These are phyloP conservation scores for Phytopythium delawarense DNA, from an alignment of 352 stramenopile species.

Conservation along the genomic window DNA sequence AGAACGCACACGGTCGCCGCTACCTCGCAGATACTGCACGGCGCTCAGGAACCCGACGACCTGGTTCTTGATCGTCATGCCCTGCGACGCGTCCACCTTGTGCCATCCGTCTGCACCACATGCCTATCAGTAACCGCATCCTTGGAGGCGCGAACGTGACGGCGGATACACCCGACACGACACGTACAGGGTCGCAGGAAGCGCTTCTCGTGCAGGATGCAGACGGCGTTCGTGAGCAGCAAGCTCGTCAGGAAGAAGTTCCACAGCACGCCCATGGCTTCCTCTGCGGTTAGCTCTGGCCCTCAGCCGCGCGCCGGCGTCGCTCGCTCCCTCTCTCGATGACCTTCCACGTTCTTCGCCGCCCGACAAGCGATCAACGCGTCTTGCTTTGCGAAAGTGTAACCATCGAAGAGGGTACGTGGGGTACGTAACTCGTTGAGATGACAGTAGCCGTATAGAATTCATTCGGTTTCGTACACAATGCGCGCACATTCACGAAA, in stretches of 20 bases:
- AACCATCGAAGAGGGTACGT: background rate
- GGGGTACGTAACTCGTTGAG: too few relatives aligned
- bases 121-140: background rate
- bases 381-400: background rate
- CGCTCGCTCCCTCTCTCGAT: background rate
- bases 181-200: constrained; percentile 80
- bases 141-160: too few relatives aligned
- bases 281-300: too few relatives aligned
- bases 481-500: too few relatives aligned
- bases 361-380: background rate
- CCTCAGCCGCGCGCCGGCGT: background rate
- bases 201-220: constrained; percentile 86
- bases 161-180: background rate
- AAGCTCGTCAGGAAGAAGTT: constrained; percentile 87
- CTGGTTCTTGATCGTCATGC: constrained; percentile 87
- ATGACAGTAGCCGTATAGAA: too few relatives aligned
- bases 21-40: constrained; percentile 84
- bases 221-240: constrained; percentile 82
- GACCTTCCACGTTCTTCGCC: background rate
- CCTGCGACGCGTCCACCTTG: constrained; percentile 72
- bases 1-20: constrained; percentile 1
- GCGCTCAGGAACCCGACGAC: constrained; percentile 79
- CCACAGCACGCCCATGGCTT: constrained; percentile 78
- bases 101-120: constrained; percentile 71
- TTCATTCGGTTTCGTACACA: too few relatives aligned